Evolutionary conservation across 108 stramenopile species (phyloP), one percentile per base, ranked within the genome.

Genomic region (Cyclotella cryptica): DNA sequence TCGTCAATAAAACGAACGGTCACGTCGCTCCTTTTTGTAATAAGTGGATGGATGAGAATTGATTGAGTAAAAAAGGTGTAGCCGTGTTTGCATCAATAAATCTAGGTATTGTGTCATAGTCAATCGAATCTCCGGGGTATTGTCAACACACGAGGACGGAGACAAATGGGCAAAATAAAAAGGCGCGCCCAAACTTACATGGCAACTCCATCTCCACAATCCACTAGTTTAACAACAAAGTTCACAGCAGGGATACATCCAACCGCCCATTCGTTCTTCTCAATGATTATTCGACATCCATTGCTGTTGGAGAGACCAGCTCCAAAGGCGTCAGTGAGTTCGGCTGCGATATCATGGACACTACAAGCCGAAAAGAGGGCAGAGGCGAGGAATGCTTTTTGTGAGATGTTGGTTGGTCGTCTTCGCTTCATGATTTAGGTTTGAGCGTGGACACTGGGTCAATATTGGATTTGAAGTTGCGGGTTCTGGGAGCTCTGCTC

Each of bases 261-360:
- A 24, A 75, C 63, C 2, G 81, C 81, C 81, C 81, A 83, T 55
- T 83, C 81, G 44, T 83, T 83, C 24, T 76, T 76, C 46, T 76
- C 75, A 15, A 83, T 53, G 7, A 76, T 45, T 9, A 83, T 44
- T 58, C 76, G 65, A 70, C 82, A 83, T 43, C 66, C 72, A 39
- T 19, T 45, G 43, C 7, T 68, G 57, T 22, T 27, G 57, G 27
- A 14, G 22, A 22, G 57, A 35, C 35, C 35, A 5, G 35, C 35
- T 35, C 19, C 19, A 19, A 7, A 51, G 19, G 19, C 3, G 24
- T 58, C 57, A 9, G 57, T 27, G 13, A 27, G 5, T 27, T 58
- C 26, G 14, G 57, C 57, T 22, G 27, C 18, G 57, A 58, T 22
- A 13, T 18, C 13, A 22, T 22, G 14, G 13, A 13, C 57, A 28